Evolutionary conservation across 345 rosid species (phyloP).

Genomic region (Sisymbrium irio): DNA sequence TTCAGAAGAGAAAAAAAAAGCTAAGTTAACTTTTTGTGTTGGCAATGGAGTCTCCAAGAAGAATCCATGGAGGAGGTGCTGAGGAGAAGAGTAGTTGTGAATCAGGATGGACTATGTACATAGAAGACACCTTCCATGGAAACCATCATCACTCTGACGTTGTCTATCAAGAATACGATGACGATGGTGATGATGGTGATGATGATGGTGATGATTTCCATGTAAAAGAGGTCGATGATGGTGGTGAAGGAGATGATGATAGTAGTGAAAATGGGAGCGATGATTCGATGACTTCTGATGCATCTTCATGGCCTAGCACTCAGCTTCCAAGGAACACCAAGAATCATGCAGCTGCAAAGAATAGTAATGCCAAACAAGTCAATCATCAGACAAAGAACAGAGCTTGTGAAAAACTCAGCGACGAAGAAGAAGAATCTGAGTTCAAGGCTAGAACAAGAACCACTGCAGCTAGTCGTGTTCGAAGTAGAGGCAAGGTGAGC

Average conservation of each 20-base stretch:
- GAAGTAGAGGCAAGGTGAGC: constrained; percentile 46
- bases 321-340: constrained; percentile 32
- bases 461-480: constrained; percentile 44
- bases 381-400: constrained; percentile 36
- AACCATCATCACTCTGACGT: constrained; percentile 28
- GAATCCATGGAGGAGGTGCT: constrained; percentile 36
- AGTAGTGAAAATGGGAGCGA: constrained; percentile 43
- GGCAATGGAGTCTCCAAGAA: constrained; percentile 52
- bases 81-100: constrained; percentile 51
- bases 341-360: constrained; percentile 35
- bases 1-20: neutral
- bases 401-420: constrained; percentile 30
- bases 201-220: constrained; percentile 7
- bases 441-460: constrained; percentile 36
- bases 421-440: constrained; percentile 32
- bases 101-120: constrained; percentile 71
- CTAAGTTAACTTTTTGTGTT: constrained; percentile 7
- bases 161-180: constrained; percentile 21
- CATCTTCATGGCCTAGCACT: constrained; percentile 64
- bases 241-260: constrained; percentile 15
- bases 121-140: constrained; percentile 46
- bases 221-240: constrained; percentile 12
- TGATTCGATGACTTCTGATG: constrained; percentile 82
- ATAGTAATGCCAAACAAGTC: constrained; percentile 34
- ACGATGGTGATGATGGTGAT: constrained; percentile 11